These are phyloP conservation scores for Nannochloris sp. DNA, from an alignment of 139 green algal genomes.

Conservation along the genomic window DNA sequence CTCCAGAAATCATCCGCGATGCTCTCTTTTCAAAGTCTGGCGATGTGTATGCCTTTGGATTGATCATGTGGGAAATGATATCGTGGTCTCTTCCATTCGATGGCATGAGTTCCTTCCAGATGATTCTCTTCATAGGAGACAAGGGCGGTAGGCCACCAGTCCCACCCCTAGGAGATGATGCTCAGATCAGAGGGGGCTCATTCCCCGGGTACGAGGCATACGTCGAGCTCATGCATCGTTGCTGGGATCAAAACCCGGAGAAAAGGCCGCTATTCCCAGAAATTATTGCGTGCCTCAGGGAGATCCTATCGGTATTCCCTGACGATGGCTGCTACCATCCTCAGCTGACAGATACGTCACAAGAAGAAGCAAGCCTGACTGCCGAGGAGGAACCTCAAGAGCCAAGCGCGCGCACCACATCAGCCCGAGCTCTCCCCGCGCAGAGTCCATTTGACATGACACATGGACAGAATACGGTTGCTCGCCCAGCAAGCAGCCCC, in stretches of 20 bases:
- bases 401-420: not conserved
- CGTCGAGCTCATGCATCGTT: constrained; percentile 25
- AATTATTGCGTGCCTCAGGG: constrained; percentile 12
- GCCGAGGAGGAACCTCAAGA: not conserved
- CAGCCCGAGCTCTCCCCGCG: not conserved
- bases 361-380: not conserved
- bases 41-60: constrained; percentile 37
- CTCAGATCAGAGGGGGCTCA: constrained; percentile 6
- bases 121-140: constrained; percentile 20
- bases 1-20: constrained; percentile 38
- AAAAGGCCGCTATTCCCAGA: constrained; percentile 44
- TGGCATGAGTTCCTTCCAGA: constrained; percentile 34
- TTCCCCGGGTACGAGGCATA: constrained; percentile 21
- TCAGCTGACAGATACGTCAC: not conserved
- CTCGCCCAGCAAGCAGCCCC: not conserved
- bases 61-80: constrained; percentile 58
- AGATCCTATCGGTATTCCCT: not conserved
- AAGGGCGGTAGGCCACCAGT: constrained; percentile 11
- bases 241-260: constrained; percentile 42
- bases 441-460: constrained; percentile 8
- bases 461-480: not conserved
- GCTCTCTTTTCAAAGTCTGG: constrained; percentile 14
- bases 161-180: not conserved
- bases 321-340: not conserved
- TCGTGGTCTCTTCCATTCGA: constrained; percentile 77